Percentiles rank a stretch among this genome's conserved stretches.
Conservation (phyloP, 441 rosid species). For the Melastoma candidum region DNA sequence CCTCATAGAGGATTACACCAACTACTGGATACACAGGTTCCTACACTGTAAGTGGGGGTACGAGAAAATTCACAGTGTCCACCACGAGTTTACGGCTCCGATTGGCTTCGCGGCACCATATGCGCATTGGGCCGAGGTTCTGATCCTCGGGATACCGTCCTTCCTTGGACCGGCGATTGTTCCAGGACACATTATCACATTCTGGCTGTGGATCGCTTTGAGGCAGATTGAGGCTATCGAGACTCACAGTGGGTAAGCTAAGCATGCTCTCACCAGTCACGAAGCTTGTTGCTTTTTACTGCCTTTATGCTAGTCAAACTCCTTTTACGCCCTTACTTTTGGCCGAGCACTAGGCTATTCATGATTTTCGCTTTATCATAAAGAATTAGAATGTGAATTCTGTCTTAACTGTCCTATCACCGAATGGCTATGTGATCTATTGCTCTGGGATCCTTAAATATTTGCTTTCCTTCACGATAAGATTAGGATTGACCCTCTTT, state of each 20-base stretch:
- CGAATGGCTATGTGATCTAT: no score
- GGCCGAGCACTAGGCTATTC: no score
- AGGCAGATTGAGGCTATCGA: constrained; percentile 87
- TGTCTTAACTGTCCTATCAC: no score
- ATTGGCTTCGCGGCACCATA: constrained; percentile 64
- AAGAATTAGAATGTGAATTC: no score
- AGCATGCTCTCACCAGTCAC: constrained; percentile 25
- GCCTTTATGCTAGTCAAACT: not conserved
- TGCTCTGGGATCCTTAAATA: not conserved
- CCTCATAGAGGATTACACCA: constrained; percentile 15
- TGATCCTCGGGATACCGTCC: constrained; percentile 82
- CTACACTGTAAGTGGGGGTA: constrained; percentile 16
- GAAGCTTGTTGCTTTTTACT: constrained; percentile 4
- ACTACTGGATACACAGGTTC: constrained; percentile 19
- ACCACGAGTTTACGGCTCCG: constrained; percentile 14
- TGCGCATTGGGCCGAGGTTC: constrained; percentile 84
- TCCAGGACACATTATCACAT: constrained; percentile 81
- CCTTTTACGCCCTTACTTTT: constrained; percentile 16
- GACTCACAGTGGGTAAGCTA: constrained; percentile 78
- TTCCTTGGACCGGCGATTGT: constrained; percentile 81
- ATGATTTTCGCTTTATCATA: no score
- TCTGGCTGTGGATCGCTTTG: constrained; percentile 81
- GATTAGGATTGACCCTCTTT: no score
- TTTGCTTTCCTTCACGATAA: constrained; percentile 10
- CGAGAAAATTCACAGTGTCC: constrained; percentile 14